Evolutionary conservation across 2,329 filamentous ascomycete species (phyloP), one percentile per base, ranked within the genome.

Genomic region (Colletotrichum sojae): DNA sequence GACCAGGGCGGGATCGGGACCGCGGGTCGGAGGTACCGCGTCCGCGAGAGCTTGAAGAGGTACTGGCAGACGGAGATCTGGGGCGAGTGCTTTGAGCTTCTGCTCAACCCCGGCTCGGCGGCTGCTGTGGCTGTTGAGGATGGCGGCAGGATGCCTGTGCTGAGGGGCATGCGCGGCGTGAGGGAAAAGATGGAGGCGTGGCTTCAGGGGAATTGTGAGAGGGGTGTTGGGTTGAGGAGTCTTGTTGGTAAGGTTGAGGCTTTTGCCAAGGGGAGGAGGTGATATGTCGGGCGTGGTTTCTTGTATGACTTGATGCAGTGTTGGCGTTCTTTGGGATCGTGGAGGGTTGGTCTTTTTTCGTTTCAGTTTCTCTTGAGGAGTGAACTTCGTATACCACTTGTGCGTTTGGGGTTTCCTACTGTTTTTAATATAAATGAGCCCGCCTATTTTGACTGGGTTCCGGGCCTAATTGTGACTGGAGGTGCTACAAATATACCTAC

Each of bases 61-160:
- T 99, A 99, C 81, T 99, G 96, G 96, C 95, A 98, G 84, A 92
- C 91, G 56, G 94, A 97, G 57, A 89, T 98, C 52, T 99, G 96
- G 96, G 82, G 78, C 2, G 90, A 92, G 69, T 90, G 92, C 55
- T 97, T 99, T 78, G 92, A 95, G 72, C 75, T 98, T 67, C 82
- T 98, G 72, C 84, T 99, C 51, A 99, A 99, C 79, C 95, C 95
- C 0, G 85, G 88, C 2, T 86, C 85, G 67, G 90, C 91, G 79
- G 80, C 88, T n/a, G 87, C 87, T 79, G 80, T 88, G n/a, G 87
- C 87, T 10, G 83, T 77, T 1, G 94, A 95, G 79, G 90, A 90
- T 31, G 89, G 85, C 1, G 81, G 78, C n/a, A 87, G 81, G 73
- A 86, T 98, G 86, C 95, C 95, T 0, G 87, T 95, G 5, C 78